Base-by-base conservation (phyloP, 1,284 basidiomycete genomes). In the Fistulinella cinereoalba region DNA sequence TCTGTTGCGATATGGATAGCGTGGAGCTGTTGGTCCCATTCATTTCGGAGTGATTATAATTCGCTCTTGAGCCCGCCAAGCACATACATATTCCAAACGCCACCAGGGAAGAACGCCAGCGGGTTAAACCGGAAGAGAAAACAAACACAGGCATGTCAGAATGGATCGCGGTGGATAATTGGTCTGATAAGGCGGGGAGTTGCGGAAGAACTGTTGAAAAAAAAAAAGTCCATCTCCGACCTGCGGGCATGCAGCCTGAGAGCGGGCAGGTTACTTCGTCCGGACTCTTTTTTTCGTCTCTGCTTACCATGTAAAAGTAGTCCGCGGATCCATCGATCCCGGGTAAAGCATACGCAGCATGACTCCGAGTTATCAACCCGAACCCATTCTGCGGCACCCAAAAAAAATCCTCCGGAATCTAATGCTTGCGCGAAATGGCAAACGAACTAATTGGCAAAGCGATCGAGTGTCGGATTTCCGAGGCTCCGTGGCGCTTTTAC, bases 381-480 rank as follows among this genome's bases (percentile, higher is more conserved):
- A 43, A 40, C 34, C 2, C 5, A 15, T 48, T 31, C 18, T 29
- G 28, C 28, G 11, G 29, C 6, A 31, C 3, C 6, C 6, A 6
- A 31, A 28, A 28, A 28, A 28, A 28, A 28, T 9, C 3, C 10
- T 13, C 27, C 27, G 6, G 6, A 11, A 28, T 28, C 27, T 13
- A 28, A 28, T 6, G 27, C 6, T 9, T 13, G 10, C 27, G 6
- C 27, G 10, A 13, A 28, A 28, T 13, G 9, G 27, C 6, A 28
- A 27, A 31, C 37, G 41, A 36, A 22, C 19, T 37, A 49, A 49
- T 38, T 41, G 36, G 47, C 32, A 51, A 54, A 42, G 44, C 18
- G 37, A 39, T 46, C 44, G 33, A 44, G 46, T 22, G 18, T 39
- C 25, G 41, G 43, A 59, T 64, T 56, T 62, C 58, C 62, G 57